Evolutionary conservation across 2,329 filamentous ascomycete species (phyloP).

Genomic region (Diplodia mutila): DNA sequence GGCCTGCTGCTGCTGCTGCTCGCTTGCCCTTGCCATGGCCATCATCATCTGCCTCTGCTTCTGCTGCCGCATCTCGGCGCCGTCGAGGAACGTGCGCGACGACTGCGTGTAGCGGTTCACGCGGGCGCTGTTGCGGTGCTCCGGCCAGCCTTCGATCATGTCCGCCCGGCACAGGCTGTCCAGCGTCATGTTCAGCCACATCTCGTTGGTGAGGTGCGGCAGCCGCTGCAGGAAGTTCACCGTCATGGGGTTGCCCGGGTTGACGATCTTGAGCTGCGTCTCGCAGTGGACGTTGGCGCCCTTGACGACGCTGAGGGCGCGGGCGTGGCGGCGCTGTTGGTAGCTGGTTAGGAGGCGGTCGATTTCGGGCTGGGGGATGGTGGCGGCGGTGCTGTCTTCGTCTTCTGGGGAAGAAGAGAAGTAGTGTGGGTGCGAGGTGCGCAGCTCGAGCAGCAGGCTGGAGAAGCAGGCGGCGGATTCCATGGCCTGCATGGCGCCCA

Average conservation of each 20-base stretch:
- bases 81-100: not conserved
- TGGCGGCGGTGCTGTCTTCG: too few relatives aligned
- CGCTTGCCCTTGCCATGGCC: too few relatives aligned
- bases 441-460: conserved; percentile 15
- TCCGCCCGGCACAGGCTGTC: not conserved
- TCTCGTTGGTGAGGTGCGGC: not conserved
- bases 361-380: not conserved
- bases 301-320: not conserved
- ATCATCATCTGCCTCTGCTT: not conserved
- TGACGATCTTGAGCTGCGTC: conserved; percentile 1
- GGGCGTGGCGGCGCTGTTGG: not conserved
- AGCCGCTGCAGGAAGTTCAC: not conserved
- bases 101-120: not conserved
- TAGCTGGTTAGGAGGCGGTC: not conserved
- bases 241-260: not conserved
- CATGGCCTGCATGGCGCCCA: conserved; percentile 33
- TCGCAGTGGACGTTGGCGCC: not conserved
- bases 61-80: not conserved
- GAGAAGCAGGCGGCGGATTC: conserved; percentile 31
- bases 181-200: not conserved
- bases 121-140: not conserved
- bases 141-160: not conserved
- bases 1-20: too few relatives aligned
- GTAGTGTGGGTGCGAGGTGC: not conserved
- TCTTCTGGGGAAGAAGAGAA: not conserved